A percentile compares a stretch with the other conserved stretches of the same genome.
Conservation (phyloP, 192 early-diverging fungal genomes). For the Diversispora epigaea region DNA sequence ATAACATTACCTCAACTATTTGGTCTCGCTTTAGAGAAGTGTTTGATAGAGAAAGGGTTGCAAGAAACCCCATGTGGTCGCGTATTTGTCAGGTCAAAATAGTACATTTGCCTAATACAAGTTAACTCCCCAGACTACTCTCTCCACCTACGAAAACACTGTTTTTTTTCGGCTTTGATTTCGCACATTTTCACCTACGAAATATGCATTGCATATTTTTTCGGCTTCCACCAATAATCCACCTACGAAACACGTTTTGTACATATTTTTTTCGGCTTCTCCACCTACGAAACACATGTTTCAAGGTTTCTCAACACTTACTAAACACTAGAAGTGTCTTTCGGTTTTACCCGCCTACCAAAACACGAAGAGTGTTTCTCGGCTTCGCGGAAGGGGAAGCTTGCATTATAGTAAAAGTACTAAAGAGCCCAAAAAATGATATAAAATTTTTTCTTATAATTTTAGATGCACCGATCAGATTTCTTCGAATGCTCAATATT, state of each 20-base stretch:
- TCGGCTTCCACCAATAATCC: constrained; percentile 24
- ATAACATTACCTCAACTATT: no score
- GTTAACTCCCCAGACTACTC: no score
- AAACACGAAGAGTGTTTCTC: constrained; percentile 25
- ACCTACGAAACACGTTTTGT: constrained; percentile 27
- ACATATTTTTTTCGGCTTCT: constrained; percentile 12
- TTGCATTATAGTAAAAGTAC: not conserved
- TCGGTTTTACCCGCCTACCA: constrained; percentile 21
- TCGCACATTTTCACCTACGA: no score
- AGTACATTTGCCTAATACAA: constrained; percentile 22
- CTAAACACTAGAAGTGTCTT: not conserved
- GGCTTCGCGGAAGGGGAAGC: constrained; percentile 18
- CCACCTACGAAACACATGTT: constrained; percentile 19
- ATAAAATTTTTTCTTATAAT: not conserved
- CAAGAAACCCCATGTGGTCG: no score
- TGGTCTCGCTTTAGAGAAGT: no score
- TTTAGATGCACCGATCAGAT: constrained; percentile 27
- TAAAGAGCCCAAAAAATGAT: constrained; percentile 12
- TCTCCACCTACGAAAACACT: no score
- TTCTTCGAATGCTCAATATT: not conserved
- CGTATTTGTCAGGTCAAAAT: constrained; percentile 26
- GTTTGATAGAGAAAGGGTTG: no score
- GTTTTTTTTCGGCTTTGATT: no score
- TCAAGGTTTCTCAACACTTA: constrained; percentile 16
- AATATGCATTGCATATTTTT: no score